Base-by-base conservation (phyloP, 1,284 basidiomycete genomes). In the Ustilago crameri region DNA sequence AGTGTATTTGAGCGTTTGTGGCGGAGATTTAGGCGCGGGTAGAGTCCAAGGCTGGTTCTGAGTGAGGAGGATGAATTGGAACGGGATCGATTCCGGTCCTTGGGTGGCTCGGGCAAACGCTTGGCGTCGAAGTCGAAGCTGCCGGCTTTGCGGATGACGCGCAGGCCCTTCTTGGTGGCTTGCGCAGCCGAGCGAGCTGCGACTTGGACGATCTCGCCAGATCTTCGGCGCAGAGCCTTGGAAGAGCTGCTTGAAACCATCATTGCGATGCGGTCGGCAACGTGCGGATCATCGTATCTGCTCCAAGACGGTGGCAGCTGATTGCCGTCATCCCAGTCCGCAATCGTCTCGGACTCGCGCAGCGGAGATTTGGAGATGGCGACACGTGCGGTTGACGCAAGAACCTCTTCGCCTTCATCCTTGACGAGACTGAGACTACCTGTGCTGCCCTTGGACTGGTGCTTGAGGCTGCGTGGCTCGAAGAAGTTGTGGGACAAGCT, bases 51-150 rank as follows among this genome's bases (percentile, higher is more conserved):
- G 12, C 46, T 63, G 26, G 58, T 49, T 9, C 62, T 12, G 10
- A 71, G 54, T 26, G 68, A 51, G 9, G 62, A 61, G 9, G 68
- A 71, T 7, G 68, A 71, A 51, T 59, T 66, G 43, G 68, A 71
- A 3, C 63, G 63, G 24, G 63, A 56, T 12, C 60, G 60, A 17
- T 48, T 50, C 37, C 48, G 52, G 14, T 49, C 34, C 24, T 26
- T 51, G 3, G 41, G 27, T 9, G 30, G 37, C 9, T 52, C 37
- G 14, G 32, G 27, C n/a, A 45, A 55, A 9, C 30, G n/a, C 30
- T 54, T 71, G 18, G 41, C 42, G 14, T 54, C 63, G 40, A 71
- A 62, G 37, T 71, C 68, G 27, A 71, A 71, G 42, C 63, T 66
- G 20, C 68, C 68, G 7, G 63, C 68, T 59, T 62, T 51, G 24